Percentiles rank a stretch among this genome's conserved stretches.
phyloP scores from a whole-genome alignment of 106 monocot species.

The Narthecium ossifragum region DNA sequence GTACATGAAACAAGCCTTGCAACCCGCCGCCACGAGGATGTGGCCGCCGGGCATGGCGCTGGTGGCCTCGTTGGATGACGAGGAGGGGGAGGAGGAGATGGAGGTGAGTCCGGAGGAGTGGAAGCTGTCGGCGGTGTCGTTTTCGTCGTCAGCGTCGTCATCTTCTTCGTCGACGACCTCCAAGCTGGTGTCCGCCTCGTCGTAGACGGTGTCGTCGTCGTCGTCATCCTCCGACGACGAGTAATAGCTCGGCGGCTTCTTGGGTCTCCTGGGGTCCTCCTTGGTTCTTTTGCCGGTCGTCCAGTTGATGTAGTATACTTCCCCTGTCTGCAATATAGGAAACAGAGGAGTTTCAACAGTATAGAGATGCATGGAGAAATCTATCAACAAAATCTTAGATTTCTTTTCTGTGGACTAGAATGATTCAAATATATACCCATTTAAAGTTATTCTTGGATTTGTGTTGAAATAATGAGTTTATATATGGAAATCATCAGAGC shows the following conservation, averaged over 20 bases:
- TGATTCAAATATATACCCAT: too few relatives aligned
- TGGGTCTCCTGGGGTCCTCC: constrained; percentile 31
- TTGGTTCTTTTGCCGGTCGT: constrained; percentile 45
- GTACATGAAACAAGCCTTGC: constrained; percentile 83
- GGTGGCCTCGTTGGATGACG: constrained; percentile 13
- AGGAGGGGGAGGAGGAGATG: constrained; percentile 35
- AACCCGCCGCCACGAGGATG: constrained; percentile 76
- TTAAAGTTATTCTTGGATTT: too few relatives aligned
- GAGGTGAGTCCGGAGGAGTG: constrained; percentile 20
- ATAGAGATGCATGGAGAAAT: background rate
- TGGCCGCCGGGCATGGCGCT: background rate
- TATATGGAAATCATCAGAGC: too few relatives aligned
- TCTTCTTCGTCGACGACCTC: constrained; percentile 9
- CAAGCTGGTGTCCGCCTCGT: constrained; percentile 1
- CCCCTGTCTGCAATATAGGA: constrained; percentile 42
- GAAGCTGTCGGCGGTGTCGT: constrained; percentile 2
- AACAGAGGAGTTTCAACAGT: background rate
- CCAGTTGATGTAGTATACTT: constrained; percentile 79
- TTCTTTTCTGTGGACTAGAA: background rate
- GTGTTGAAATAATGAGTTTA: too few relatives aligned
- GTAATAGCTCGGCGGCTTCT: background rate
- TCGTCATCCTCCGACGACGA: background rate
- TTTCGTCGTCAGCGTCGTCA: constrained; percentile 4
- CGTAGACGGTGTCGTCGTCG: constrained; percentile 1
- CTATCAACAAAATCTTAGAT: background rate